phyloP scores from a whole-genome alignment of 2,329 filamentous ascomycete species.

The Trichoderma semiorbis region DNA sequence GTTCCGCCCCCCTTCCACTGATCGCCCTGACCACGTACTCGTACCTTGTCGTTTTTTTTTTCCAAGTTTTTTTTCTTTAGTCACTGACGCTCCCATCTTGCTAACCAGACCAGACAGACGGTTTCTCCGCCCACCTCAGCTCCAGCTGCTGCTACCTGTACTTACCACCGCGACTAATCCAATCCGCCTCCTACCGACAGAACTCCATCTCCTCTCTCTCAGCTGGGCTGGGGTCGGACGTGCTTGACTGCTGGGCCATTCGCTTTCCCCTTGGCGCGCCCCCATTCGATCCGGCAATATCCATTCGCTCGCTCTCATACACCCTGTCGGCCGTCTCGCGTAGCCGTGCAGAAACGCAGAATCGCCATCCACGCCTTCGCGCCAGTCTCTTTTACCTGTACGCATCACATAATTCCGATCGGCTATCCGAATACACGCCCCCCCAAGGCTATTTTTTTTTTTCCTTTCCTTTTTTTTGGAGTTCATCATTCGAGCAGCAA shows the following conservation, averaged over 20 bases:
- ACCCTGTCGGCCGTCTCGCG: constrained; percentile 12
- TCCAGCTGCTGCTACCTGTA: background rate
- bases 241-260: background rate
- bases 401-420: constrained; percentile 12
- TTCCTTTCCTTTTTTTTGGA: constrained; percentile 8
- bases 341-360: background rate
- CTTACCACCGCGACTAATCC: constrained; percentile 1
- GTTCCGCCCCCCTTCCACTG: background rate
- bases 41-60: background rate
- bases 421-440: constrained; percentile 8
- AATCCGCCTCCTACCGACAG: background rate
- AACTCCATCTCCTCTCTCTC: constrained; percentile 10
- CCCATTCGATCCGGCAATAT: background rate
- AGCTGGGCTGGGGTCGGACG: constrained; percentile 17
- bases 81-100: background rate
- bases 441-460: background rate
- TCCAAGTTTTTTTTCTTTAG: background rate
- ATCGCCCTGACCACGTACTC: background rate
- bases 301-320: constrained; percentile 5
- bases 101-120: background rate
- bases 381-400: constrained; percentile 7
- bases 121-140: constrained; percentile 10
- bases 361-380: constrained; percentile 8
- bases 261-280: constrained; percentile 1
- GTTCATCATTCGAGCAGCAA: constrained; percentile 19